phyloP scores from a whole-genome alignment of 306 rosid genomes.

The Corylus avellana region DNA sequence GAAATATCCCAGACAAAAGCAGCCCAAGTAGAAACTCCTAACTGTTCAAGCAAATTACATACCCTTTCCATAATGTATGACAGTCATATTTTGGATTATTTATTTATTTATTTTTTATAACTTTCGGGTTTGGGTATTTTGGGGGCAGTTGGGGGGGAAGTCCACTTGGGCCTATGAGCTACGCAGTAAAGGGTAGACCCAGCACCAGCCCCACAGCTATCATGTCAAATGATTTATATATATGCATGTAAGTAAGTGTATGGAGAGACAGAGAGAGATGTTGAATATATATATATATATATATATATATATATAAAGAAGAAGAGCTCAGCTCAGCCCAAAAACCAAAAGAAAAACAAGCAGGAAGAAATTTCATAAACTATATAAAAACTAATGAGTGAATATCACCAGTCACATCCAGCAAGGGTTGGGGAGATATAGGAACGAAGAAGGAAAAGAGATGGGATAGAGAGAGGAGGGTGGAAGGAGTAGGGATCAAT shows the following conservation, averaged over 20 bases:
- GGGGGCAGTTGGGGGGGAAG: too few relatives aligned
- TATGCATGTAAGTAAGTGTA: too few relatives aligned
- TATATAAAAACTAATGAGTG: background rate
- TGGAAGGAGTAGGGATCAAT: background rate
- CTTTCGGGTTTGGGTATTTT: too few relatives aligned
- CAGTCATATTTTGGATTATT: slow-evolving; percentile 4
- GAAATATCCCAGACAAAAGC: too few relatives aligned
- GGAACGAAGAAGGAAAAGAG: background rate
- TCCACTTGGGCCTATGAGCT: too few relatives aligned
- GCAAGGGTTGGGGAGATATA: background rate
- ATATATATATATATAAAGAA: background rate
- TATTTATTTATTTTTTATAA: too few relatives aligned
- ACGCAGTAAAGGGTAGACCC: too few relatives aligned
- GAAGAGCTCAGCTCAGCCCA: background rate
- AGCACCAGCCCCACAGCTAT: too few relatives aligned
- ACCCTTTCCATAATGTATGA: slow-evolving; percentile 14
- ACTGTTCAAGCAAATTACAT: slow-evolving; percentile 16
- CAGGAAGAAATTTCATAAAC: background rate
- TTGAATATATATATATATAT: too few relatives aligned
- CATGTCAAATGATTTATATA: too few relatives aligned
- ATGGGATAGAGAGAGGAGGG: background rate
- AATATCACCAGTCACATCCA: background rate
- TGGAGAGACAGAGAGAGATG: too few relatives aligned
- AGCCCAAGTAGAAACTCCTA: background rate
- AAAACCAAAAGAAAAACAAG: background rate